Conservation (phyloP, 2,329 filamentous ascomycete genomes). For the Immersiporthe knoxdaviesiana region DNA sequence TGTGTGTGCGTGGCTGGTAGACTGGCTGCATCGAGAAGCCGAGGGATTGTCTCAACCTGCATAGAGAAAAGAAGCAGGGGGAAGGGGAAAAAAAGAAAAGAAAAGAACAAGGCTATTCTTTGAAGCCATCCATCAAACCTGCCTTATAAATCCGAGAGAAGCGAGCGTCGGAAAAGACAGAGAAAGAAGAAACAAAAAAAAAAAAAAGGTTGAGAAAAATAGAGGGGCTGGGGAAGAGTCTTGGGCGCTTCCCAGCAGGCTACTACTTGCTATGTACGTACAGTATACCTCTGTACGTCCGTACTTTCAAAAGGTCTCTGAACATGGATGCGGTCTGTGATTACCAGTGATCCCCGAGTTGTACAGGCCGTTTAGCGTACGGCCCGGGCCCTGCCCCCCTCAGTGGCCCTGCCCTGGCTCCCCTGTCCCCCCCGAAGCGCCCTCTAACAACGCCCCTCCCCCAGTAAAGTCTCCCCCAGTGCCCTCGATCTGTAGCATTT, state of each 20-base stretch:
- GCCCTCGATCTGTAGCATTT: background rate
- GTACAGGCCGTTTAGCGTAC: constrained; percentile 1
- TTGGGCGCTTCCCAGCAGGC: background rate
- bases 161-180: too few species aligned
- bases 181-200: background rate
- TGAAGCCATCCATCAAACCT: too few species aligned
- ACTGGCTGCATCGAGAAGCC: background rate
- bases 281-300: background rate
- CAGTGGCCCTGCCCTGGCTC: too few species aligned
- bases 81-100: background rate
- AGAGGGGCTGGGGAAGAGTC: background rate
- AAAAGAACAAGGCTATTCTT: background rate
- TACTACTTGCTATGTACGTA: background rate
- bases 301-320: background rate
- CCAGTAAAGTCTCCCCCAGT: background rate
- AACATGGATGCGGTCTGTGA: background rate
- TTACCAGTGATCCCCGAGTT: background rate
- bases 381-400: constrained; percentile 1
- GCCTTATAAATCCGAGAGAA: too few species aligned
- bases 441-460: background rate
- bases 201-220: background rate
- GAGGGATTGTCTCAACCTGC: too few species aligned
- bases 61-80: too few species aligned
- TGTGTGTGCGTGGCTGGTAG: background rate
- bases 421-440: background rate